A percentile compares a stretch with the other conserved stretches of the same genome.
Conservation (phyloP, 176 grass and related monocot species). For the Avena atlantica region DNA sequence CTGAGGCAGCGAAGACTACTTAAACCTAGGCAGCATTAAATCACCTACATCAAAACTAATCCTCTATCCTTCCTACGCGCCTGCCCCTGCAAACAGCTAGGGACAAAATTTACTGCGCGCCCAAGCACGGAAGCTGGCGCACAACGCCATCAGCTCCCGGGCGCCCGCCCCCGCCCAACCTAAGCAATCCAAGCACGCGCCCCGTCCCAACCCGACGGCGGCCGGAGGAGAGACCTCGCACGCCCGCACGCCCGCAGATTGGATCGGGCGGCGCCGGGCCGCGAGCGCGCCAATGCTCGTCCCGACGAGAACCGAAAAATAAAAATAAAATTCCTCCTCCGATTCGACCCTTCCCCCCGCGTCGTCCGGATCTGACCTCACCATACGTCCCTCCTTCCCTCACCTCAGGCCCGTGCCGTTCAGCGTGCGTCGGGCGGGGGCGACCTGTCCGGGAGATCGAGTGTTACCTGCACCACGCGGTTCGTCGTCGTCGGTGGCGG, state of each 20-base stretch:
- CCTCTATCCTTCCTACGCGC: neutral
- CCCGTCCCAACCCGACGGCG: neutral
- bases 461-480: neutral
- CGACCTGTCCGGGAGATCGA: conserved; percentile 22
- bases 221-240: neutral
- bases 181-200: neutral
- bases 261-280: conserved; percentile 39
- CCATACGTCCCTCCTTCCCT: neutral
- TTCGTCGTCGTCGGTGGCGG: neutral
- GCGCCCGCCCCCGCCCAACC: neutral
- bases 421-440: neutral
- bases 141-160: neutral
- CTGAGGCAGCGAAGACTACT: neutral
- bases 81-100: neutral
- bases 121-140: neutral
- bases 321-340: neutral
- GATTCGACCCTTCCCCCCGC: conserved; percentile 19
- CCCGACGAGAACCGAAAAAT: neutral
- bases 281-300: conserved; percentile 39
- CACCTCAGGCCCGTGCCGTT: neutral
- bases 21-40: conserved; percentile 27
- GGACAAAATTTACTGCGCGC: neutral
- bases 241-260: neutral
- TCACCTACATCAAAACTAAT: neutral
- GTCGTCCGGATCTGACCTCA: conserved; percentile 39